Evolutionary conservation across 331 rosid genomes (phyloP).

Genomic region (Stylosanthes scabra): DNA sequence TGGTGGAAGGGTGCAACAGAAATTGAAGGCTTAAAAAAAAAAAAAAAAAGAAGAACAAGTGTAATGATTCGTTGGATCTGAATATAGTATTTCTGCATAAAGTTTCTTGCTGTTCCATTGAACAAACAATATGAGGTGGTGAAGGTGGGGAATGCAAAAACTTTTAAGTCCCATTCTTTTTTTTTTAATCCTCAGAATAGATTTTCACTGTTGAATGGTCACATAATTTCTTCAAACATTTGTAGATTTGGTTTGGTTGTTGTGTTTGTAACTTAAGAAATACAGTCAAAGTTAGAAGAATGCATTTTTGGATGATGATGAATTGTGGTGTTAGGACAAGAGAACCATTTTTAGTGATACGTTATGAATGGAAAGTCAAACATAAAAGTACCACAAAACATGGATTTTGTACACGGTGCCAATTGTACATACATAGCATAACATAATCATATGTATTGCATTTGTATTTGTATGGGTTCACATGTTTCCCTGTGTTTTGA

Average conservation of each 20-base stretch:
- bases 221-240: constrained; percentile 6
- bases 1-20: constrained; percentile 41
- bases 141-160: background rate
- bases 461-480: no score
- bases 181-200: background rate
- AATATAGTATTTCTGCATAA: constrained; percentile 41
- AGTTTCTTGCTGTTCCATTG: constrained; percentile 39
- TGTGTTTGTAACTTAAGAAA: constrained; percentile 8
- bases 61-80: constrained; percentile 27
- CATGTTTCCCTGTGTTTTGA: no score
- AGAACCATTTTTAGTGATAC: constrained; percentile 28
- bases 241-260: background rate
- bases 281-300: background rate
- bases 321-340: background rate
- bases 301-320: background rate
- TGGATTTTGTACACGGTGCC: constrained; percentile 14
- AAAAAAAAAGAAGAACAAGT: background rate
- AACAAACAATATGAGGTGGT: background rate
- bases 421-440: no score
- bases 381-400: background rate
- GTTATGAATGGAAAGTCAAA: constrained; percentile 22
- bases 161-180: constrained; percentile 26
- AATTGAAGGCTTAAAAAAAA: background rate
- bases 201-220: constrained; percentile 19
- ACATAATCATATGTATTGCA: no score